These are phyloP conservation scores for Ilyonectria sp. DNA, from an alignment of 2,329 filamentous ascomycete genomes.

Conservation along the genomic window DNA sequence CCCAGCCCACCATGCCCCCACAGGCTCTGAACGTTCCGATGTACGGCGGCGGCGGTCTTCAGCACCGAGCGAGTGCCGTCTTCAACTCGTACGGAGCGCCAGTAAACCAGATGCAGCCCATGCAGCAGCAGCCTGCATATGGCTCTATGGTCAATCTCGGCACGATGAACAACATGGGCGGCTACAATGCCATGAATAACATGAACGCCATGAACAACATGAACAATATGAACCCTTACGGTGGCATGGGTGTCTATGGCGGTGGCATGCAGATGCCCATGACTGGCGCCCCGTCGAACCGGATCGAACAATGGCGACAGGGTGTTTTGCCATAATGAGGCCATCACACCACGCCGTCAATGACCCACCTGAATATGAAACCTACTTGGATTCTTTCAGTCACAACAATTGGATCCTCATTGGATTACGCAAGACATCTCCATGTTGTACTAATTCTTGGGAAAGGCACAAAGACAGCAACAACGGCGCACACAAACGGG, in stretches of 20 bases:
- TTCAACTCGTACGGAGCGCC: conserved; percentile 51
- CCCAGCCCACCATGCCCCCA: conserved; percentile 46
- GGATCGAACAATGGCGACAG: conserved; percentile 61
- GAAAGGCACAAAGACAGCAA: conserved; percentile 22
- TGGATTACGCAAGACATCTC: conserved; percentile 4
- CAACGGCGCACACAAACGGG: conserved; percentile 25
- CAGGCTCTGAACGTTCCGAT: conserved; percentile 47
- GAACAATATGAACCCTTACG: conserved; percentile 41
- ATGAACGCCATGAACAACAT: conserved; percentile 38
- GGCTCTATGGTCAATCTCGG: conserved; percentile 44
- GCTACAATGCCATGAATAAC: conserved; percentile 43
- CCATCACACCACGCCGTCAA: background rate
- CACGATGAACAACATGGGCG: conserved; percentile 39
- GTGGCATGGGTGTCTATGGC: conserved; percentile 48
- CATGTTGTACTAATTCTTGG: conserved; percentile 30
- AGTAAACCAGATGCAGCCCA: conserved; percentile 8
- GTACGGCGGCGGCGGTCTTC: conserved; percentile 41
- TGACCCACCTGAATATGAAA: background rate
- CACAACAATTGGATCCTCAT: conserved; percentile 12
- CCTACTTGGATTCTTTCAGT: conserved; percentile 3
- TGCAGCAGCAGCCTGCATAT: conserved; percentile 45
- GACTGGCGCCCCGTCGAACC: conserved; percentile 50
- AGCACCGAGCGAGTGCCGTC: conserved; percentile 51
- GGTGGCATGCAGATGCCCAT: conserved; percentile 48
- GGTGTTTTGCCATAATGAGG: conserved; percentile 54